These are phyloP conservation scores for Mrakia gelida DNA, from an alignment of 768 basidiomycete species.

Conservation along the genomic window DNA sequence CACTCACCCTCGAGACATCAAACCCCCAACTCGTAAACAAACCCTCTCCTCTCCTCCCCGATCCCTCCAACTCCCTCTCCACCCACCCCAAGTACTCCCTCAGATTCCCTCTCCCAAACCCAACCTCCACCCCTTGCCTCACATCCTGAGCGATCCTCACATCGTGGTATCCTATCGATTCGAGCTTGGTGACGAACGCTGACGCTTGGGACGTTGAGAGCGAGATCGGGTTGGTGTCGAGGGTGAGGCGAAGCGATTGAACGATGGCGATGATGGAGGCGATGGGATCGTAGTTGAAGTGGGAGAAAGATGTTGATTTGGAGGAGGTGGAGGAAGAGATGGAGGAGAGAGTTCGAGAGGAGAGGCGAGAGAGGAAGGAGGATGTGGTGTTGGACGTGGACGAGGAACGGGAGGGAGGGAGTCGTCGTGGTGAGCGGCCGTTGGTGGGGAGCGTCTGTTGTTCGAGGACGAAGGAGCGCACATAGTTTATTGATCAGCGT, in stretches of 20 bases:
- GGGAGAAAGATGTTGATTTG: background rate
- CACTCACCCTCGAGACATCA: background rate
- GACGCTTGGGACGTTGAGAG: background rate
- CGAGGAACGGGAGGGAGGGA: slow-evolving; percentile 1
- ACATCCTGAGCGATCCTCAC: background rate
- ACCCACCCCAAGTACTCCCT: background rate
- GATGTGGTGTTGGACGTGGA: background rate
- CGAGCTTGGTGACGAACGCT: background rate
- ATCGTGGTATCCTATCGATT: background rate
- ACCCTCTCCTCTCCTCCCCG: background rate
- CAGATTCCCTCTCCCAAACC: background rate
- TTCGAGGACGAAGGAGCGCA: background rate
- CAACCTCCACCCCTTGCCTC: background rate
- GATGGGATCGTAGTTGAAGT: background rate
- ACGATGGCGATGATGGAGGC: background rate
- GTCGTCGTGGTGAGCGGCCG: background rate
- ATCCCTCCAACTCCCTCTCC: background rate
- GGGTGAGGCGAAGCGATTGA: background rate
- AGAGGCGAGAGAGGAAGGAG: slow-evolving; percentile 4
- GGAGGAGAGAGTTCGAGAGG: background rate
- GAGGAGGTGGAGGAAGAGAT: background rate
- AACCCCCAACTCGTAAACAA: slow-evolving; percentile 6
- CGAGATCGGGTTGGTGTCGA: background rate
- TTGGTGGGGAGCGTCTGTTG: background rate
- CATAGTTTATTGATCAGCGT: background rate